Base-by-base conservation (phyloP, 2,329 filamentous ascomycete genomes). In the Penicillium sp. region DNA sequence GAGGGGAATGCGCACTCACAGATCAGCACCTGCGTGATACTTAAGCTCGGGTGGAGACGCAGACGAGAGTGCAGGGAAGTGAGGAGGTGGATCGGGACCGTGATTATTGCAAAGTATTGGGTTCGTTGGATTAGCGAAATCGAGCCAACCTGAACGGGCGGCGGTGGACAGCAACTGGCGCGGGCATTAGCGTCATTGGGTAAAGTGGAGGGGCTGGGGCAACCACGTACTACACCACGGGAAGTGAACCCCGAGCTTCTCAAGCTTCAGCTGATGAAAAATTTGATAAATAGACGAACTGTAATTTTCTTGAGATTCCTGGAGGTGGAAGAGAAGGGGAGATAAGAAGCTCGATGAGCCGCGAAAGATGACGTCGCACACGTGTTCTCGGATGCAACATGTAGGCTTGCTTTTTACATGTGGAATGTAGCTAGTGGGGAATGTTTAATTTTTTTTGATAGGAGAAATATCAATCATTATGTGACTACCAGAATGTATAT, bases 301-400 rank as follows among this genome's bases (percentile, higher is more conserved):
- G 16, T 39, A 16, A 39, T 19, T 33, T 19, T 19, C 16, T 31
- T 5, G n/a, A 33, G 4, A n/a, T 45, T 19, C 44, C 7, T 21
- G 7, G 11, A 26, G 16, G 22, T 35, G 11, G 42, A 13, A 21
- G 44, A 45, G 29, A 26, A 51, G 37, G 27, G 16, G 24, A n/a
- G 14, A 24, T 14, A 29, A 21, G 21, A 52, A 45, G 21, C 45
- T 49, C 24, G 45, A 45, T 46, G 44, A 52, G 54, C n/a, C 16
- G 43, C 52, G 29, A 49, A 52, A 24, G 29, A 65, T 66, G 61
- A 65, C 63, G 63, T 64, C 55, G 55, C 37, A 57, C 55, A 63
- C 55, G 51, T 21, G 39, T 50, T 35, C 49, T 31, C 45, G 35
- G 37, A 45, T 53, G 43, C 50, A 53, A 53, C 49, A 10, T 29